Evolutionary conservation across 257 asterid species (phyloP).

Genomic region (Primulina eburnea): DNA sequence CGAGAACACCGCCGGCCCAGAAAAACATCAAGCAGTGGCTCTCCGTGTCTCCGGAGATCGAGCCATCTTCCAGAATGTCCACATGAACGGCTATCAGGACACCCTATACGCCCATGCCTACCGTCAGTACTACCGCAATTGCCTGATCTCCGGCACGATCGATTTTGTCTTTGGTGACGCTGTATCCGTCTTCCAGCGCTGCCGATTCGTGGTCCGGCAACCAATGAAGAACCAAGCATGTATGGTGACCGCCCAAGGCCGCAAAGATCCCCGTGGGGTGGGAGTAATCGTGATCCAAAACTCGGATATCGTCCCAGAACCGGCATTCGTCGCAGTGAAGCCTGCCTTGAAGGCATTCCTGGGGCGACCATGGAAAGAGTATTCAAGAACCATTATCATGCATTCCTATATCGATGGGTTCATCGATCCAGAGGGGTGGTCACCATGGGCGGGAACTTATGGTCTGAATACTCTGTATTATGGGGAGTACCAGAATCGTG

Average conservation of each 20-base stretch:
- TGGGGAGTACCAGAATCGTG: slow-evolving; percentile 43
- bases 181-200: slow-evolving; percentile 45
- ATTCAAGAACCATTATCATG: slow-evolving; percentile 51
- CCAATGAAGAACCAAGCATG: slow-evolving; percentile 37
- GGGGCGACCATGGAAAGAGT: slow-evolving; percentile 61
- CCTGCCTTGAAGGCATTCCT: slow-evolving; percentile 32
- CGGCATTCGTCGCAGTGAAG: slow-evolving; percentile 6
- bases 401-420: slow-evolving; percentile 30
- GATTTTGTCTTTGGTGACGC: slow-evolving; percentile 62
- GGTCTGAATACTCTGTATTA: slow-evolving; percentile 33
- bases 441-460: slow-evolving; percentile 37
- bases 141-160: slow-evolving; percentile 57
- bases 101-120: slow-evolving; percentile 47
- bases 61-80: slow-evolving; percentile 44
- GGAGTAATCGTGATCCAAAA: slow-evolving; percentile 43
- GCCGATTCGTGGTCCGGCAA: slow-evolving; percentile 44
- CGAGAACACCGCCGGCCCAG: slow-evolving; percentile 62
- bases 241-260: slow-evolving; percentile 63
- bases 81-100: slow-evolving; percentile 55
- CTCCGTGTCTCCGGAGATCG: slow-evolving; percentile 46
- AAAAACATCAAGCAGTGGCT: slow-evolving; percentile 60
- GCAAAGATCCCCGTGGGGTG: slow-evolving; percentile 19
- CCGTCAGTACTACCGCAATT: slow-evolving; percentile 54
- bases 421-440: slow-evolving; percentile 46
- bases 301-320: slow-evolving; percentile 34